phyloP scores from a whole-genome alignment of 129 eudicot species.

The Centaurea solstitialis region DNA sequence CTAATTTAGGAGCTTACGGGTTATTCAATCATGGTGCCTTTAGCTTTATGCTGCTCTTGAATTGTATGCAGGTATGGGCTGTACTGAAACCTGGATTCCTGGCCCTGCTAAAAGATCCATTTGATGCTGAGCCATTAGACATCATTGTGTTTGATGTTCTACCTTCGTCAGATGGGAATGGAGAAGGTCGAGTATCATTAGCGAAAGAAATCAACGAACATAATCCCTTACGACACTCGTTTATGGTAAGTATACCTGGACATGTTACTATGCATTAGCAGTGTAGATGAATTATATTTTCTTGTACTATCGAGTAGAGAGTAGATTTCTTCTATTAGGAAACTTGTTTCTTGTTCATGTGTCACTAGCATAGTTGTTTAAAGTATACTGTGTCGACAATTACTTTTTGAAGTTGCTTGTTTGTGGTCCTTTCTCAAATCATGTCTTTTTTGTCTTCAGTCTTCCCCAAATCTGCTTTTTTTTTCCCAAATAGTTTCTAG shows the following conservation, averaged over 20 bases:
- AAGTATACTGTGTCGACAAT: not conserved
- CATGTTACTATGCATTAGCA: not conserved
- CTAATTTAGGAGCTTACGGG: not conserved
- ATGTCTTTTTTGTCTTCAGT: not conserved
- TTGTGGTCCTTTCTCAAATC: slow-evolving; percentile 4
- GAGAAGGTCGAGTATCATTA: slow-evolving; percentile 76
- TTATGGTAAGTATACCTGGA: slow-evolving; percentile 54
- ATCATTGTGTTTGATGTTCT: slow-evolving; percentile 93
- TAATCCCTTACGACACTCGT: slow-evolving; percentile 92
- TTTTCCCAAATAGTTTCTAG: not conserved
- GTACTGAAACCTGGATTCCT: slow-evolving; percentile 95
- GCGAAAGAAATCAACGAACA: slow-evolving; percentile 85
- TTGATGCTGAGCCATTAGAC: slow-evolving; percentile 84
- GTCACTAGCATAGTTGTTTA: not conserved
- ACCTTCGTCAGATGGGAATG: slow-evolving; percentile 86
- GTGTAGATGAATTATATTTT: not conserved
- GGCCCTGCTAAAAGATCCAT: slow-evolving; percentile 90
- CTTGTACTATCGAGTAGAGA: not conserved
- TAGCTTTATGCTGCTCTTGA: slow-evolving; percentile 9
- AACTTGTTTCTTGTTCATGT: slow-evolving; percentile 2
- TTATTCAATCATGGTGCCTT: not conserved
- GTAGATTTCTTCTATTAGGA: not conserved
- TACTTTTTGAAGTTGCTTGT: slow-evolving; percentile 10
- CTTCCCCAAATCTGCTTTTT: slow-evolving; percentile 5
- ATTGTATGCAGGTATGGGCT: slow-evolving; percentile 86